These are phyloP conservation scores for Lipomyces chichibuensis DNA, from an alignment of 805 yeast genomes.

Conservation along the genomic window DNA sequence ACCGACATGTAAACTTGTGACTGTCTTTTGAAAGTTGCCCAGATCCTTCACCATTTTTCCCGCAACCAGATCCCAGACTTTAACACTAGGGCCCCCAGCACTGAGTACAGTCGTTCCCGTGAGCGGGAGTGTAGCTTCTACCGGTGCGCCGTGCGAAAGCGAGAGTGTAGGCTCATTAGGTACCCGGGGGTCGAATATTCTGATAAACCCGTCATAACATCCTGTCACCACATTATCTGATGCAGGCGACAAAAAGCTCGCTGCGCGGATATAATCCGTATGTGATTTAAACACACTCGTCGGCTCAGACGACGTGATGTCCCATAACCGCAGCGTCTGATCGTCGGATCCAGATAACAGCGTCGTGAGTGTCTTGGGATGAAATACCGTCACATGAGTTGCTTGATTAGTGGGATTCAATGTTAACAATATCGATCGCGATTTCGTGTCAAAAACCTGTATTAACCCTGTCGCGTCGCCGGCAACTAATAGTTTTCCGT, in stretches of 20 bases:
- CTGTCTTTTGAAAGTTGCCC: conserved; percentile 89
- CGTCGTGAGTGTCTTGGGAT: conserved; percentile 72
- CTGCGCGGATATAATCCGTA: conserved; percentile 85
- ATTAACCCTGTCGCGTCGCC: conserved; percentile 95
- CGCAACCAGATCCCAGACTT: conserved; percentile 89
- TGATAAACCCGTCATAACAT: conserved; percentile 84
- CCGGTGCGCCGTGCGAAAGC: conserved; percentile 76
- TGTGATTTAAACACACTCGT: conserved; percentile 70
- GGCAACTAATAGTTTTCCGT: conserved; percentile 88
- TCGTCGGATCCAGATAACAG: conserved; percentile 91
- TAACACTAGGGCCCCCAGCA: conserved; percentile 79
- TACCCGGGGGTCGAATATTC: conserved; percentile 80
- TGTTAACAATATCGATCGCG: conserved; percentile 76
- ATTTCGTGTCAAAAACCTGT: conserved; percentile 83
- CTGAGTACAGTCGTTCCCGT: conserved; percentile 73
- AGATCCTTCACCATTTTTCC: conserved; percentile 71
- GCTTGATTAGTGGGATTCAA: conserved; percentile 84
- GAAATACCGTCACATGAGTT: conserved; percentile 91
- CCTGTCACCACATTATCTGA: conserved; percentile 87
- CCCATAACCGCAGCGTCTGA: conserved; percentile 82
- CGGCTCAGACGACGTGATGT: conserved; percentile 82
- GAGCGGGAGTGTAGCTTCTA: conserved; percentile 79
- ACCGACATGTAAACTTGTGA: conserved; percentile 41
- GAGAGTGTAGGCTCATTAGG: conserved; percentile 57
- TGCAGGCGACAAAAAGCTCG: conserved; percentile 66